Conservation (phyloP, 2,329 filamentous ascomycete species). For the Rosellinia necatrix region DNA sequence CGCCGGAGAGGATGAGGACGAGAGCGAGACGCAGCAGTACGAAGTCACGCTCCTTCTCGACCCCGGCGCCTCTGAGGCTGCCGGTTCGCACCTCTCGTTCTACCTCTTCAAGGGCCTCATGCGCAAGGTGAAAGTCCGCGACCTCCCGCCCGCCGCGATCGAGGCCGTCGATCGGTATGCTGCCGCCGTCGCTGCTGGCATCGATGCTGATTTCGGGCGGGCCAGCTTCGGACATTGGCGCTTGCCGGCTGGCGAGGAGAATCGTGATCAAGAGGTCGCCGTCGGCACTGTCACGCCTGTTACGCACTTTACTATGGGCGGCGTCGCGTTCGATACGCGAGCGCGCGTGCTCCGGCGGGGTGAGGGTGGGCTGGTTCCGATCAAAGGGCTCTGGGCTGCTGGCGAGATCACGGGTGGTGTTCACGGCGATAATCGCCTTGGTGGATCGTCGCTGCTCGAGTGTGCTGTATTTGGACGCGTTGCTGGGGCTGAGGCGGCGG, state of each 20-base stretch:
- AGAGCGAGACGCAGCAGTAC: conserved; percentile 53
- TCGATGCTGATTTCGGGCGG: conserved; percentile 52
- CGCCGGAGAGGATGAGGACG: conserved; percentile 26
- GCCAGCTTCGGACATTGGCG: conserved; percentile 60
- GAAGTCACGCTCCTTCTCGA: conserved; percentile 63
- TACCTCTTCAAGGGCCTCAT: conserved; percentile 67
- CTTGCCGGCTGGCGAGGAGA: conserved; percentile 49
- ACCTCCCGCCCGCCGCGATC: conserved; percentile 49
- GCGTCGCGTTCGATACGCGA: conserved; percentile 59
- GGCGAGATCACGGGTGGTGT: conserved; percentile 69
- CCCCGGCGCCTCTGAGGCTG: conserved; percentile 57
- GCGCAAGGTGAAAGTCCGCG: conserved; percentile 57
- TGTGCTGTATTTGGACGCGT: conserved; percentile 67
- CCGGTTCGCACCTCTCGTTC: conserved; percentile 63
- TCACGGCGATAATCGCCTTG: conserved; percentile 66
- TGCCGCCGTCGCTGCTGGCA: conserved; percentile 45
- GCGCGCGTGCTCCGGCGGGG: conserved; percentile 54
- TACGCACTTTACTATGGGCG: conserved; percentile 71
- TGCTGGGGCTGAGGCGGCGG: conserved; percentile 55
- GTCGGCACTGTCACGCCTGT: conserved; percentile 66
- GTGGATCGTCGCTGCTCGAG: conserved; percentile 65
- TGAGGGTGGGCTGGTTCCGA: conserved; percentile 45
- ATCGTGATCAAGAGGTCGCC: conserved; percentile 58
- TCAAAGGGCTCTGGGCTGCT: conserved; percentile 64
- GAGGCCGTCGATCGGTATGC: conserved; percentile 56